These are phyloP conservation scores for Aspergillus sergii DNA, from an alignment of 2,329 filamentous ascomycete species.

Conservation along the genomic window DNA sequence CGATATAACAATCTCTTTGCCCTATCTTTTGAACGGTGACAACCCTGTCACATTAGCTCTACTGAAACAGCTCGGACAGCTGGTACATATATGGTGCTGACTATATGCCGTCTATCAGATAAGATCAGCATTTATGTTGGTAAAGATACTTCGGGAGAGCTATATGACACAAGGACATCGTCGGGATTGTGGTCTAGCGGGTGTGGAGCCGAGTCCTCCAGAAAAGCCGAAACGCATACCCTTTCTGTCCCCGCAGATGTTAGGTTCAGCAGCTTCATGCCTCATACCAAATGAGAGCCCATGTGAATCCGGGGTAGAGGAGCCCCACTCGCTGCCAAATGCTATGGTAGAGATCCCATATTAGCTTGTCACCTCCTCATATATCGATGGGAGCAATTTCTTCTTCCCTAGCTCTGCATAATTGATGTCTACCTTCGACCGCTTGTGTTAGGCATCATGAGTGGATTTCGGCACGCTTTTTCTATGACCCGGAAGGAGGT, in stretches of 20 bases:
- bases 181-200: background rate
- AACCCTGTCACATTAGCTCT: background rate
- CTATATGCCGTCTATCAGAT: background rate
- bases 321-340: background rate
- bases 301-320: background rate
- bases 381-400: background rate
- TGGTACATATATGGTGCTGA: background rate
- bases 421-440: no score
- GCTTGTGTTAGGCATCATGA: background rate
- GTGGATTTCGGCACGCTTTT: conserved; percentile 13
- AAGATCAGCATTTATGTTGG: background rate
- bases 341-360: background rate
- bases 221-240: background rate
- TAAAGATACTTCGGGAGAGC: no score
- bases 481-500: conserved; percentile 12
- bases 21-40: no score
- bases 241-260: background rate
- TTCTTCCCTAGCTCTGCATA: background rate
- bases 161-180: background rate
- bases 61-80: background rate
- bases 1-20: no score
- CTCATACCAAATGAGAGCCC: background rate
- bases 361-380: background rate
- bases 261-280: background rate
- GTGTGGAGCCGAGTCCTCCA: background rate